phyloP scores from a whole-genome alignment of 768 basidiomycete genomes.

The Amanita polypyramis region DNA sequence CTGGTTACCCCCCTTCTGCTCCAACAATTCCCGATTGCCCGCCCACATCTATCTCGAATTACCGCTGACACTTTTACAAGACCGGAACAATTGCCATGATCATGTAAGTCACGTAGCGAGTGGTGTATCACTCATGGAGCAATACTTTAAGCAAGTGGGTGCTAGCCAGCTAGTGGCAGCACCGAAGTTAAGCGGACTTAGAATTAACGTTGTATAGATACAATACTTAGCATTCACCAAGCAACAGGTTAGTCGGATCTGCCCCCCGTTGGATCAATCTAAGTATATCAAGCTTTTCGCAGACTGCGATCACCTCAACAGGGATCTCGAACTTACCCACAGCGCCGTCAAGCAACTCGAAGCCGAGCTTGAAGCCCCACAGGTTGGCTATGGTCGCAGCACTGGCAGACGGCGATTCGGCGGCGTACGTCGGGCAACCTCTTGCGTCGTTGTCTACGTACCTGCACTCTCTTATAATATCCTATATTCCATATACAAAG shows the following conservation, averaged over 20 bases:
- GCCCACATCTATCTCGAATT: too few relatives aligned
- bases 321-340: slow-evolving; percentile 91
- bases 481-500: slow-evolving; percentile 4
- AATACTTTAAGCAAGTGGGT: too few relatives aligned
- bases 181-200: too few relatives aligned
- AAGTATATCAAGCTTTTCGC: slow-evolving; percentile 69
- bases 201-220: too few relatives aligned
- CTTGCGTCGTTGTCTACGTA: neutral
- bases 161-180: too few relatives aligned
- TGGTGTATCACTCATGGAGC: too few relatives aligned
- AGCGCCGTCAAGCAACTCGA: slow-evolving; percentile 87
- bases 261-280: slow-evolving; percentile 6
- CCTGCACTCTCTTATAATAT: neutral
- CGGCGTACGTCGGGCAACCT: neutral
- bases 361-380: slow-evolving; percentile 81
- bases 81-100: too few relatives aligned
- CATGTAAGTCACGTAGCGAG: too few relatives aligned
- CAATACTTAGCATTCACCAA: too few relatives aligned
- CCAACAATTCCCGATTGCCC: too few relatives aligned
- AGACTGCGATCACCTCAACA: slow-evolving; percentile 97
- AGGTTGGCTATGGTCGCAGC: slow-evolving; percentile 76
- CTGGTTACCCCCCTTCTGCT: too few relatives aligned
- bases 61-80: too few relatives aligned
- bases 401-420: slow-evolving; percentile 45
- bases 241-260: slow-evolving; percentile 65